These are phyloP conservation scores for Chlamydomonas sp. DNA, from an alignment of 139 green algal species.

Conservation along the genomic window DNA sequence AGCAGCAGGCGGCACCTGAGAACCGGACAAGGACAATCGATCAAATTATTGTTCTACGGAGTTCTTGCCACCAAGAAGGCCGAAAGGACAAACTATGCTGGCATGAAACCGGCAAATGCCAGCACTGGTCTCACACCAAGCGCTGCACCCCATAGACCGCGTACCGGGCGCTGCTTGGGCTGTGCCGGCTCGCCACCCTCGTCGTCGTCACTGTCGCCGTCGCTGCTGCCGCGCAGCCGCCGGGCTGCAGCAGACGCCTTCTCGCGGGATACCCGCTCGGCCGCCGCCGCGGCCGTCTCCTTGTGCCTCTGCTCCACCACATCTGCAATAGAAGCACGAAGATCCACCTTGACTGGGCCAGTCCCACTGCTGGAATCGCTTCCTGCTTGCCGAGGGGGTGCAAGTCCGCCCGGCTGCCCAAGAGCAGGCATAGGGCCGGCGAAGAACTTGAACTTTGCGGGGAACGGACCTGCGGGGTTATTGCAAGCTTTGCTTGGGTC, in stretches of 20 bases:
- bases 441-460: conserved; percentile 40
- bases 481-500: background rate
- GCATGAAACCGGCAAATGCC: background rate
- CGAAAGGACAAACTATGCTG: background rate
- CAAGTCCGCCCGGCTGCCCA: background rate
- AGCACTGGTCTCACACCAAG: background rate
- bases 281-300: background rate
- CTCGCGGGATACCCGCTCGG: conserved; percentile 3
- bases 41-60: too few species aligned
- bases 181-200: background rate
- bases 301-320: background rate
- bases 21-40: too few species aligned
- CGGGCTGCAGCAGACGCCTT: conserved; percentile 4
- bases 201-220: background rate
- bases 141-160: background rate
- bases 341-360: conserved; percentile 17
- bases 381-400: background rate
- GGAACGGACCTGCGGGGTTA: background rate
- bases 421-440: background rate
- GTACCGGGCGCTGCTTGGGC: background rate
- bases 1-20: too few species aligned
- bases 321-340: conserved; percentile 17
- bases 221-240: background rate
- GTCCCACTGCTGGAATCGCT: background rate
- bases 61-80: background rate